A percentile compares a stretch with the other conserved stretches of the same genome.
These are phyloP conservation scores for Sugiyamaella qingdaonensis DNA, from an alignment of 805 yeast species.

Conservation along the genomic window DNA sequence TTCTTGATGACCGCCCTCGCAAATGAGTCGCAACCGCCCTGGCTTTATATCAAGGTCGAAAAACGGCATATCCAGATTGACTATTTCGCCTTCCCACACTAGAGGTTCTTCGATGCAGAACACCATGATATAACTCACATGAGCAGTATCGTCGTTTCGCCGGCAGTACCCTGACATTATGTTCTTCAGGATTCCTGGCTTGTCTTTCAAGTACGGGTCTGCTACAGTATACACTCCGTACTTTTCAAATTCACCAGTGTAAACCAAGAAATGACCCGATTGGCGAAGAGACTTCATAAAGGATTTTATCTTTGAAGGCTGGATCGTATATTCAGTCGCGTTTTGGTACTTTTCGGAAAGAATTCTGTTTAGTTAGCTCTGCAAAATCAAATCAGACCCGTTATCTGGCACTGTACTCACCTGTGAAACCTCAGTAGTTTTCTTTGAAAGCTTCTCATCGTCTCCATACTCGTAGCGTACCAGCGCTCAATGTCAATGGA, in stretches of 20 bases:
- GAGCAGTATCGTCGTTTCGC: conserved; percentile 28
- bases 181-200: conserved; percentile 33
- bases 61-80: conserved; percentile 41
- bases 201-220: conserved; percentile 48
- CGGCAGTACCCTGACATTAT: conserved; percentile 33
- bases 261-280: conserved; percentile 70
- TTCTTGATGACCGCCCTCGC: conserved; percentile 62
- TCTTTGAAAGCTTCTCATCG: conserved; percentile 55
- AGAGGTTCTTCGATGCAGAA: conserved; percentile 78
- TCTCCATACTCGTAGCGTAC: conserved; percentile 38
- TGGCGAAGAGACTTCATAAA: conserved; percentile 57
- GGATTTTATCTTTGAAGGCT: conserved; percentile 34
- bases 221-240: conserved; percentile 81
- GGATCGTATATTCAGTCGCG: conserved; percentile 44
- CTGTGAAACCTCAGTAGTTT: conserved; percentile 75
- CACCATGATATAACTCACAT: conserved; percentile 62
- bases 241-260: conserved; percentile 65
- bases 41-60: conserved; percentile 50
- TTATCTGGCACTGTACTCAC: conserved; percentile 39
- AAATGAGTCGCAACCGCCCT: conserved; percentile 63
- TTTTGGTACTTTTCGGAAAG: conserved; percentile 70
- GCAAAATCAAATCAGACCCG: conserved; percentile 10
- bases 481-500: conserved; percentile 49
- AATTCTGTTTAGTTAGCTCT: conserved; percentile 26
- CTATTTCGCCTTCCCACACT: conserved; percentile 83